These are phyloP conservation scores for Hibiscus trionum DNA, from an alignment of 345 rosid species.

Conservation along the genomic window DNA sequence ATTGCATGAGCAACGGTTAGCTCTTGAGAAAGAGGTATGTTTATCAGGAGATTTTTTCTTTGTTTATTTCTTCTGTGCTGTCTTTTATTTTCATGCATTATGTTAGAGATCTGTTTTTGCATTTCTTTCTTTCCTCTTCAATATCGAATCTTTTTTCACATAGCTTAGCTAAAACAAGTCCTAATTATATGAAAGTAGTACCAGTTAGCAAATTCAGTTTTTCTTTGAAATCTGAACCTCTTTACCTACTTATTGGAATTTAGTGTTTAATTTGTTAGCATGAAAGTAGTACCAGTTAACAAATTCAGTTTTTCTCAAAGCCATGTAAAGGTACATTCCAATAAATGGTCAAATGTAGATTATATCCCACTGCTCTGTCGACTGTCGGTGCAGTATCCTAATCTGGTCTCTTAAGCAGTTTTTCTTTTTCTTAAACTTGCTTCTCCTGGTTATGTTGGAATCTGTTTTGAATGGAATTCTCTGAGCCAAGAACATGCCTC, in stretches of 20 bases:
- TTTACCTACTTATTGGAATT: not conserved
- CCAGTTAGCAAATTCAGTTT: not conserved
- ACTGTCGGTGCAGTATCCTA: not conserved
- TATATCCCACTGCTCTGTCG: not conserved
- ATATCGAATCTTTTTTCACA: not conserved
- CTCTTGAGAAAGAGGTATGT: too few relatives aligned
- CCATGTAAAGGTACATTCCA: not conserved
- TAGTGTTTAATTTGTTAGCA: not conserved
- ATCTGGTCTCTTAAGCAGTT: not conserved
- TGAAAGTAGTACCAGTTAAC: not conserved
- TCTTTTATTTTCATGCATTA: not conserved
- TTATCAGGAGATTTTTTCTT: too few relatives aligned
- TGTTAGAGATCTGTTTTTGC: conserved; percentile 6
- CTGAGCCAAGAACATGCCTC: not conserved
- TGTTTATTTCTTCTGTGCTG: not conserved
- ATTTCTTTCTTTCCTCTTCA: not conserved
- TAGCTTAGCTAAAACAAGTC: not conserved
- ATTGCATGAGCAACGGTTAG: too few relatives aligned
- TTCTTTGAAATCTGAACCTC: not conserved
- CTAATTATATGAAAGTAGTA: not conserved
- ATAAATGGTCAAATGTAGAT: not conserved
- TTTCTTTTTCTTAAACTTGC: not conserved
- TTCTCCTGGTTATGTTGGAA: not conserved
- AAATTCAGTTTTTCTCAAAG: not conserved
- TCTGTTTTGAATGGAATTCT: not conserved